Evolutionary conservation across 495 filamentous ascomycete genomes (phyloP).

Genomic region (Penicillium simplicissimum): DNA sequence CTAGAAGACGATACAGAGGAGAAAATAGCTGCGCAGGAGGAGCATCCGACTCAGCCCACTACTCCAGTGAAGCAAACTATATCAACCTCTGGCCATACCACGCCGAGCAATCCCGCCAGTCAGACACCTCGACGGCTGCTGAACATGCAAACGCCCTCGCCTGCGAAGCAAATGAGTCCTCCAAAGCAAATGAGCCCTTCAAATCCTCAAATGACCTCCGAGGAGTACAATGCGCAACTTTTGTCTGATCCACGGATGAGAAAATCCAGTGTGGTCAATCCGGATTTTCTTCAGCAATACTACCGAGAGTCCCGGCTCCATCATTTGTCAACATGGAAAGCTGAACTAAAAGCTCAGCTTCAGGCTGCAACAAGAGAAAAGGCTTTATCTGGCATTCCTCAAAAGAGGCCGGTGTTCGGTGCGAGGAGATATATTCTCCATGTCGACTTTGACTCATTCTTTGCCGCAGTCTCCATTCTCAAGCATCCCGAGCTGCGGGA

Average conservation of each 20-base stretch:
- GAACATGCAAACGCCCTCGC: constrained; percentile 13
- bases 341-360: constrained; percentile 83
- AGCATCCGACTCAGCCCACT: neutral
- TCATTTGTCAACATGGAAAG: constrained; percentile 94
- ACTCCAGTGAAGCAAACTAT: neutral
- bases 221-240: constrained; percentile 85
- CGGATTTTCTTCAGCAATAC: constrained; percentile 89
- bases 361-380: constrained; percentile 75
- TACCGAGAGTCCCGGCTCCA: constrained; percentile 92
- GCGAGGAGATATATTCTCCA: constrained; percentile 85
- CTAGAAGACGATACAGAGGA: constrained; percentile 17
- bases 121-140: neutral
- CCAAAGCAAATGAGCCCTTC: constrained; percentile 23
- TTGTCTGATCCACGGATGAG: constrained; percentile 79
- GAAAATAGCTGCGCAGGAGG: neutral
- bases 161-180: constrained; percentile 14
- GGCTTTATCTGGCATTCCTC: constrained; percentile 51
- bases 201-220: constrained; percentile 65
- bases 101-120: neutral
- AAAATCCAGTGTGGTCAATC: constrained; percentile 83
- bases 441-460: constrained; percentile 97
- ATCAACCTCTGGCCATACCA: neutral
- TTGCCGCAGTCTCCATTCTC: constrained; percentile 84
- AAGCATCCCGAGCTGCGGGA: constrained; percentile 74
- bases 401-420: constrained; percentile 53